phyloP scores from a whole-genome alignment of 768 basidiomycete genomes.

The Naganishia antarctica region DNA sequence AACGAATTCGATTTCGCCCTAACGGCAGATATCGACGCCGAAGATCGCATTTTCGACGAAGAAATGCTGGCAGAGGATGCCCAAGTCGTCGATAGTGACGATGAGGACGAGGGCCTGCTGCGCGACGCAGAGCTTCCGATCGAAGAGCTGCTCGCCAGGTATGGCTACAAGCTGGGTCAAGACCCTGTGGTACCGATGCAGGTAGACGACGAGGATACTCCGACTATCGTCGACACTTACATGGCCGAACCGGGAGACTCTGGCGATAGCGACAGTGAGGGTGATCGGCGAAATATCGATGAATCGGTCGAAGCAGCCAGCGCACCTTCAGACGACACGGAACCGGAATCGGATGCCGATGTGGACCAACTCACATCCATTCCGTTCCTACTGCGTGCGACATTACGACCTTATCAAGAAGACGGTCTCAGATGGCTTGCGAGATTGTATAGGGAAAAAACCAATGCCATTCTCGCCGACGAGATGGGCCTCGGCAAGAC shows the following conservation, averaged over 20 bases:
- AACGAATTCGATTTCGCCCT: not conserved
- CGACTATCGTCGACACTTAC: too few species aligned
- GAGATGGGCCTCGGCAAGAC: constrained; percentile 82
- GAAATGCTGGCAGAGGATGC: constrained; percentile 52
- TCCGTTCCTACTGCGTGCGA: constrained; percentile 53
- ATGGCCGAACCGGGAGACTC: constrained; percentile 4
- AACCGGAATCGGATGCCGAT: constrained; percentile 18
- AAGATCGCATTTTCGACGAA: constrained; percentile 50
- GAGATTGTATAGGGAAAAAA: constrained; percentile 50
- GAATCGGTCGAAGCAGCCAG: constrained; percentile 28
- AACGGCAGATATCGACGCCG: constrained; percentile 38
- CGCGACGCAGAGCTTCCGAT: constrained; percentile 52
- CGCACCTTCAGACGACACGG: constrained; percentile 11
- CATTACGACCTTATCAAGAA: constrained; percentile 53
- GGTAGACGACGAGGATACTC: constrained; percentile 14
- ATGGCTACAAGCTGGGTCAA: constrained; percentile 43
- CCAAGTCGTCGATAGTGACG: constrained; percentile 43
- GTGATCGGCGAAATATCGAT: constrained; percentile 27
- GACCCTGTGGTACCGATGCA: not conserved
- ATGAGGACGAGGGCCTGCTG: constrained; percentile 49
- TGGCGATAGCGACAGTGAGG: constrained; percentile 3
- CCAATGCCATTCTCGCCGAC: constrained; percentile 61
- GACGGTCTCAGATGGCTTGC: constrained; percentile 54
- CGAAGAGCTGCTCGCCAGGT: constrained; percentile 50
- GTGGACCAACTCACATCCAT: constrained; percentile 31